Evolutionary conservation across 2,329 filamentous ascomycete species (phyloP), one percentile per base, ranked within the genome.

Genomic region (Pseudofabraea citricarpa): DNA sequence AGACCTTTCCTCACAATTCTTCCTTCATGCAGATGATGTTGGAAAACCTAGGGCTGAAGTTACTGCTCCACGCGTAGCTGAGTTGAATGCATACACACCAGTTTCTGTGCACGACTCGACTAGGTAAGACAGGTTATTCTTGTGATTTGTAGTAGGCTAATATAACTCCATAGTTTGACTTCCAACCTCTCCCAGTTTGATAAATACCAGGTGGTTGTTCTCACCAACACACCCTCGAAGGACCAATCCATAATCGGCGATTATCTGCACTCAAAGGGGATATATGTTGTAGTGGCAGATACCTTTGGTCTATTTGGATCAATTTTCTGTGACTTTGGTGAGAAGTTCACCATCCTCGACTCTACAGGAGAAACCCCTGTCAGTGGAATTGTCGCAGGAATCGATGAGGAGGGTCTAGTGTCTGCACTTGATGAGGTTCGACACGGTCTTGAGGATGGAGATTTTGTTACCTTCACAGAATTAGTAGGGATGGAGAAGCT

Each of bases 1-100:
- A 56, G 93, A 98, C 62, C 81, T 98, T 24, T 97, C 93, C 31
- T 87, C 93, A 33, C 93, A 98, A 67, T 98, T 98, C 76, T 98
- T 98, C 76, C 81, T 98, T 18, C 88, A 81, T 45, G 76, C 82
- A 15, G 80, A 84, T 58, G 93, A 98, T 63, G 84, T 97, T 42
- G 93, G 93, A 59, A 95, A 95, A 72, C 86, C 90, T 4, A 83
- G 93, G 62, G 93, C 91, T 52, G 75, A 82, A 54, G 86, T 89
- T 43, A 95, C 91, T 1, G 88, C 85, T 2, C 91, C 93, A 7
- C 83, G 89, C 40, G 86, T 98, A 21, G 87, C 90, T 32, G 93
- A 98, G 68, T 78, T 98, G 54, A 98, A 98, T 66, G 87, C 90
- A 48, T 98, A 98, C 63, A 95, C 91, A 4, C 93, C 93, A 6